phyloP scores from a whole-genome alignment of 2,329 filamentous ascomycete genomes.

The Aspergillus ruber region DNA sequence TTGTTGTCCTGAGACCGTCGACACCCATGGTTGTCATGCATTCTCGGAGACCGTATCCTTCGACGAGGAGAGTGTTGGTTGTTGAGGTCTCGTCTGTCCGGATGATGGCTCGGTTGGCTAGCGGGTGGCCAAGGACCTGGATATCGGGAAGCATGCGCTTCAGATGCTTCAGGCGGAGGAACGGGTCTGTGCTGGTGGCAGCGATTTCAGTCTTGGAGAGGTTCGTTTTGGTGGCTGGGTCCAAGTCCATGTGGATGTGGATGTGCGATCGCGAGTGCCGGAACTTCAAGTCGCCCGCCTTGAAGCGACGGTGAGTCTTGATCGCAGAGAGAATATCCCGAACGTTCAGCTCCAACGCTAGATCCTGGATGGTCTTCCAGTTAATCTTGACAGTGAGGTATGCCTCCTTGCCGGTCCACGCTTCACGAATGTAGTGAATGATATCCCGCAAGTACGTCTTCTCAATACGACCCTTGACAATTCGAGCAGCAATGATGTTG shows the following conservation, averaged over 20 bases:
- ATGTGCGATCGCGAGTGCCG: constrained; percentile 50
- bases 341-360: constrained; percentile 73
- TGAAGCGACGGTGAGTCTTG: constrained; percentile 70
- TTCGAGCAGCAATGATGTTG: constrained; percentile 71
- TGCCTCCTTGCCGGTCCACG: constrained; percentile 71
- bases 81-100: constrained; percentile 67
- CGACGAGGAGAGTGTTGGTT: constrained; percentile 71
- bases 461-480: constrained; percentile 90
- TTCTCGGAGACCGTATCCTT: constrained; percentile 81
- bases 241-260: constrained; percentile 61
- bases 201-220: constrained; percentile 39
- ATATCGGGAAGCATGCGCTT: constrained; percentile 75
- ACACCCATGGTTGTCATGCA: constrained; percentile 95
- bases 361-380: constrained; percentile 65
- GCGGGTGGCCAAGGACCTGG: constrained; percentile 83
- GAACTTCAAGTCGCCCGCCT: constrained; percentile 58
- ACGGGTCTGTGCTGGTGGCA: constrained; percentile 38
- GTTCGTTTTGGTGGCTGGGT: constrained; percentile 25
- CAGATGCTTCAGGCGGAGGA: constrained; percentile 68
- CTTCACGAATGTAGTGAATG: constrained; percentile 75
- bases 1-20: constrained; percentile 64
- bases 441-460: constrained; percentile 86
- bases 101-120: constrained; percentile 81
- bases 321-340: constrained; percentile 72
- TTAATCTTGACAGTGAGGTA: constrained; percentile 80